These are phyloP conservation scores for Apiospora aurea DNA, from an alignment of 2,329 filamentous ascomycete genomes.

Conservation along the genomic window DNA sequence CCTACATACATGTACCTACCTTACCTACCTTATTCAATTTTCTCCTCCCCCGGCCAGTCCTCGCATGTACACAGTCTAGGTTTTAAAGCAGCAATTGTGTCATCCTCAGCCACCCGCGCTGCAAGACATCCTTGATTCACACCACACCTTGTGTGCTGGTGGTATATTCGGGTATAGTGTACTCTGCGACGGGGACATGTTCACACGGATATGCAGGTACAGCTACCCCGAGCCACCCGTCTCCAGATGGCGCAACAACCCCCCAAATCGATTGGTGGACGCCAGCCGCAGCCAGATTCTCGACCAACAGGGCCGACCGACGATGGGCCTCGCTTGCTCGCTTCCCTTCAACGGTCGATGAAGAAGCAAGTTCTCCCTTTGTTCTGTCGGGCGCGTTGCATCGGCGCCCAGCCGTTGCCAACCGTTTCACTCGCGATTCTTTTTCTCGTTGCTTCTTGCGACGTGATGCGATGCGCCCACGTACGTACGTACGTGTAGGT, in stretches of 20 bases:
- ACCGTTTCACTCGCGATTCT: neutral
- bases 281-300: neutral
- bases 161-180: conserved; percentile 15
- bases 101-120: conserved; percentile 25
- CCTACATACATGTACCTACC: too few species aligned
- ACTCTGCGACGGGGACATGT: conserved; percentile 1
- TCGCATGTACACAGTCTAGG: conserved; percentile 17
- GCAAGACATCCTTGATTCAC: conserved; percentile 25
- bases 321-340: neutral
- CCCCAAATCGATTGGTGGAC: neutral
- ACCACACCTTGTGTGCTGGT: neutral
- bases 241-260: conserved; percentile 9
- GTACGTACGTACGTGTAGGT: neutral
- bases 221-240: conserved; percentile 15
- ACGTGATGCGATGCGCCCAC: conserved; percentile 1
- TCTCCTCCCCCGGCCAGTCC: neutral
- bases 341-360: conserved; percentile 16
- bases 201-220: conserved; percentile 19
- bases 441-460: conserved; percentile 9
- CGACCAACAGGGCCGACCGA: neutral
- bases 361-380: neutral
- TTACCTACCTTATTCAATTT: neutral
- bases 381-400: neutral
- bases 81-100: conserved; percentile 20
- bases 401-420: conserved; percentile 6